Evolutionary conservation across 2,329 filamentous ascomycete species (phyloP), one percentile per base, ranked within the genome.

Genomic region (Alternaria postmessia): DNA sequence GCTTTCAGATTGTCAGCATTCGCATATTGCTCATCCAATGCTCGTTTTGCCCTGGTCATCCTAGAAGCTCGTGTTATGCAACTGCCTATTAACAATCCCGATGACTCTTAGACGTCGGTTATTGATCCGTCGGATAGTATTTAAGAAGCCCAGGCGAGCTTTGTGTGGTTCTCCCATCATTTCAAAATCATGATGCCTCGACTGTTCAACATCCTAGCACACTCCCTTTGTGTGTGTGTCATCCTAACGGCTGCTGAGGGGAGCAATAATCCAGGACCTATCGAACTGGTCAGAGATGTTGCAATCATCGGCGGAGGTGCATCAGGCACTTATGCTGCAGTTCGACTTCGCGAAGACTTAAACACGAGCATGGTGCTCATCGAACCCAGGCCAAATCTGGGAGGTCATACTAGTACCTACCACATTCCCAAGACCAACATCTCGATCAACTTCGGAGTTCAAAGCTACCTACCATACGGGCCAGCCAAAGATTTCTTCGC

Each of bases 331-430:
- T 80, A 82, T 62, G 75, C 78, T 11, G 81, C 82, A 2, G 75
- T 82, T 28, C 67, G 74, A n/a, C 74, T 84, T 5, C 69, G 74
- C n/a, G 73, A 83, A 52, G 70, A 73, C 55, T 51, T 72, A 36
- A 77, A 78, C 51, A 73, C 76, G n/a, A 79, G 60, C n/a, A 75
- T 84, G 14, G 72, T 77, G 2, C 55, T 84, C 7, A 67, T 84
- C 26, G 82, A 84, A 60, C 70, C 73, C 38, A 62, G 79, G 52
- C 58, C 63, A 26, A 63, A 54, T 22, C 69, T 85, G 61, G 84
- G 84, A 20, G 84, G 84, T 3, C 83, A 85, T 61, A 81, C 82
- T 11, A 74, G 81, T 39, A 85, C 82, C 9, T 86, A 83, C 64
- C 74, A 68, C 4, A 80, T 81, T 39, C 73, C 78, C 14, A 51